Percentiles rank a stretch among this genome's conserved stretches.
Evolutionary conservation across 495 filamentous ascomycete genomes (phyloP).

Genomic region (Lichina pygmaea): DNA sequence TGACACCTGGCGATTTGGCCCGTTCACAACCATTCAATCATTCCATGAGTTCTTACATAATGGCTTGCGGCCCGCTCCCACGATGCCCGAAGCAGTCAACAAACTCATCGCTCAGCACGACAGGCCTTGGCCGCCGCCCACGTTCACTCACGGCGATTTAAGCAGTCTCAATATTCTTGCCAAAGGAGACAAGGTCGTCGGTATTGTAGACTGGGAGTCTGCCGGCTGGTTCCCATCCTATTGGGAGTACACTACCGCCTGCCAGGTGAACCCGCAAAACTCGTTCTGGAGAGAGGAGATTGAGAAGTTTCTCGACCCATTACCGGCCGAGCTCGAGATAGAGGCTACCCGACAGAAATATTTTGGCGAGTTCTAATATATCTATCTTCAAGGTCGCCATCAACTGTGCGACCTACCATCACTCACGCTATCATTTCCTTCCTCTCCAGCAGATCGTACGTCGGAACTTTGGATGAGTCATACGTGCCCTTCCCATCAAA

Average conservation of each 20-base stretch:
- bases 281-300: conserved; percentile 20
- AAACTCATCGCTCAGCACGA: conserved; percentile 14
- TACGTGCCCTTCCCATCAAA: conserved; percentile 11
- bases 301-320: conserved; percentile 20
- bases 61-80: conserved; percentile 13
- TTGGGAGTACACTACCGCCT: conserved; percentile 22
- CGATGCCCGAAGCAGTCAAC: conserved; percentile 11
- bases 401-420: not conserved
- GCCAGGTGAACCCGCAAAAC: conserved; percentile 21
- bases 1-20: conserved; percentile 12
- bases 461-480: conserved; percentile 10
- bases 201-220: conserved; percentile 26
- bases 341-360: conserved; percentile 17
- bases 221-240: too few relatives aligned
- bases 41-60: conserved; percentile 18
- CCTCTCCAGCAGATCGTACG: conserved; percentile 13
- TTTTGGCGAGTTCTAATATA: conserved; percentile 4
- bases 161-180: conserved; percentile 13
- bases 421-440: conserved; percentile 10
- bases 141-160: conserved; percentile 13
- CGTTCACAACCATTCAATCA: conserved; percentile 16
- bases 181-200: conserved; percentile 11
- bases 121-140: conserved; percentile 10
- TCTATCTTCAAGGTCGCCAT: not conserved
- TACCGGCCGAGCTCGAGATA: conserved; percentile 20